phyloP scores from a whole-genome alignment of 345 rosid species.

The Citropsis articulata region DNA sequence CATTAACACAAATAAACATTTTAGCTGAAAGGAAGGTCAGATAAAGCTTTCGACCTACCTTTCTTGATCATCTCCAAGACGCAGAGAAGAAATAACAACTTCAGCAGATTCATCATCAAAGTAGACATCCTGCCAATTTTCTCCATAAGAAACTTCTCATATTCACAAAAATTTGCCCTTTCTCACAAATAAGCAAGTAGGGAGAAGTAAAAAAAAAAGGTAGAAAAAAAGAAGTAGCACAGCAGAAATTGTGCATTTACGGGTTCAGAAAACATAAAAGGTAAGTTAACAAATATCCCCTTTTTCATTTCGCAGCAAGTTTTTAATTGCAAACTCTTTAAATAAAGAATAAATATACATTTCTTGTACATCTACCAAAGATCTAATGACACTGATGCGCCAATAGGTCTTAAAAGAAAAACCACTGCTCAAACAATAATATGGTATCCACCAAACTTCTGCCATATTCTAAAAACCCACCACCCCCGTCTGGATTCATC shows the following conservation, averaged over 20 bases:
- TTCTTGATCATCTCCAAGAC: conserved; percentile 87
- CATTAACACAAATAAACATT: not conserved
- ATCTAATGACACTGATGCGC: not conserved
- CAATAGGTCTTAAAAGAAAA: not conserved
- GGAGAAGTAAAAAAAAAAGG: not conserved
- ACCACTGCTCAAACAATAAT: not conserved
- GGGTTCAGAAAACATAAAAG: not conserved
- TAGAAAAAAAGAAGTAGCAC: not conserved
- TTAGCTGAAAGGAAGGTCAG: not conserved
- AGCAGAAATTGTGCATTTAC: not conserved
- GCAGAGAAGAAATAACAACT: conserved; percentile 91
- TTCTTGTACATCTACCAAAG: not conserved
- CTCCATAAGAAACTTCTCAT: conserved; percentile 23
- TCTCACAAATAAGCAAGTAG: not conserved
- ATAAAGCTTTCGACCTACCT: conserved; percentile 43
- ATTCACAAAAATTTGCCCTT: conserved; percentile 2
- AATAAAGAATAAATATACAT: not conserved
- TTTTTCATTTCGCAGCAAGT: not conserved
- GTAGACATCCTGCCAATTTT: conserved; percentile 76
- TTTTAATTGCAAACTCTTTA: not conserved
- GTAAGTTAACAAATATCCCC: not conserved
- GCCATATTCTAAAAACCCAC: not conserved
- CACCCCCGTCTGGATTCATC: not conserved
- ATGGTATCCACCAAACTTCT: not conserved
- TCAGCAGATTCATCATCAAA: conserved; percentile 99